Base-by-base conservation (phyloP, 148 eudicot genomes). In the Pouteria glomerata region DNA sequence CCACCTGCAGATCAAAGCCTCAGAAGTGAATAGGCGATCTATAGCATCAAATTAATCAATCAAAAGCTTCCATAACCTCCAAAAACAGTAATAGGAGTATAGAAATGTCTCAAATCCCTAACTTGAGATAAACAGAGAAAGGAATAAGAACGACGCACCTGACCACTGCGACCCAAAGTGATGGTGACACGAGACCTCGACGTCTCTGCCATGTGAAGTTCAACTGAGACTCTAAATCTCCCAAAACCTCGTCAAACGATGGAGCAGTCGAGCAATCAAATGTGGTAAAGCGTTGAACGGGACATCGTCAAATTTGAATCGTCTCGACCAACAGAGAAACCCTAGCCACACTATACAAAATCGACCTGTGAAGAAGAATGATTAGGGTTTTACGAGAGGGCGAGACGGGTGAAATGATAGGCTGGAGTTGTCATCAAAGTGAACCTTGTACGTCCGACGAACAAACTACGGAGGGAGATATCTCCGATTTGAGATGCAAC, bases 121-220 rank as follows among this genome's bases (percentile, higher is more conserved):
- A 66, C 16, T 48, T 48, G 26, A 47, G 27, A 67, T 33, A 6
- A 56, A 11, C 8, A 29, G 52, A 19, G 57, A 21, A 34, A 21
- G 31, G 37, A 26, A 33, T 47, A 55, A 56, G 24, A 29, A 45
- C 37, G 41, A 65, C 27, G 30, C 76, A 86, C 97, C 95, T 86
- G 95, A 79, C 92, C 89, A 65, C 64, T 70, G 29, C 82, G 84
- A 8, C 90, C 92, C 39, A 92, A 72, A 69, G 95, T 89, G 65
- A 87, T 82, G 3, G 53, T 65, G 52, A 65, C 30, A 41, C 34
- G 68, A 63, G 68, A 63, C 35, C 53, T 27, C 23, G 53, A 42
- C 26, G 53, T 26, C 69, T 44, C 69, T 24, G 37, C 35, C 69
- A 65, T 65, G 34, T 3, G 29, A 21, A 37, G 47, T 35, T 37